Evolutionary conservation across 2,329 filamentous ascomycete genomes (phyloP).

Genomic region (Ophiocordyceps polyrhachis-furcata): DNA sequence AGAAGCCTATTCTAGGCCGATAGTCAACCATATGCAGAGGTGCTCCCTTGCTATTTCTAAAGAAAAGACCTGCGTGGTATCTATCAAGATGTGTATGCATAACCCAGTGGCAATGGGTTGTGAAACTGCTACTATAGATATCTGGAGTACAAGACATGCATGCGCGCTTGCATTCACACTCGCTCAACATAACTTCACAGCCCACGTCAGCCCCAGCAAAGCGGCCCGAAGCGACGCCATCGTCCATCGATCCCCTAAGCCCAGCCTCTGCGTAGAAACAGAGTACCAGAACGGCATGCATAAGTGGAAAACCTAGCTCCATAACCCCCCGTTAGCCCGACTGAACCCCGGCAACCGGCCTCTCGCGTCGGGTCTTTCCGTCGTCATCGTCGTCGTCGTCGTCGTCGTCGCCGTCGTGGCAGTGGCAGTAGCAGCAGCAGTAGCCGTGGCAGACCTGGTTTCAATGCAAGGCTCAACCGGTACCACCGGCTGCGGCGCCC

Average conservation of each 20-base stretch:
- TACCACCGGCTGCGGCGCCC: slow-evolving; percentile 23
- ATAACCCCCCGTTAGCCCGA: not conserved
- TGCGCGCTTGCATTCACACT: too few relatives aligned
- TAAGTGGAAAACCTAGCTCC: not conserved
- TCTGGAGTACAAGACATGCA: too few relatives aligned
- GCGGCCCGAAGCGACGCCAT: not conserved
- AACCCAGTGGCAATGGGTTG: too few relatives aligned
- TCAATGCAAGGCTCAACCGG: slow-evolving; percentile 14
- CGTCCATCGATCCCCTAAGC: not conserved
- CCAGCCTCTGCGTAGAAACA: too few relatives aligned
- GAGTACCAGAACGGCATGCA: too few relatives aligned
- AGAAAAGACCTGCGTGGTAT: too few relatives aligned
- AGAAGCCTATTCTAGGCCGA: too few relatives aligned
- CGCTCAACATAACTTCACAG: too few relatives aligned
- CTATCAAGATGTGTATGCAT: too few relatives aligned
- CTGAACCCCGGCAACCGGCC: not conserved
- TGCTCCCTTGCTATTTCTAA: too few relatives aligned
- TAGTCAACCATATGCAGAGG: too few relatives aligned
- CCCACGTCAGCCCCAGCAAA: not conserved
- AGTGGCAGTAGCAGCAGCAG: slow-evolving; percentile 5
- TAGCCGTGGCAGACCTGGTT: slow-evolving; percentile 2
- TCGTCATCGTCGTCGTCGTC: not conserved
- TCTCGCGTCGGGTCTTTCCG: not conserved
- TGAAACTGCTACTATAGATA: too few relatives aligned
- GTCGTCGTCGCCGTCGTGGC: slow-evolving; percentile 2